Base-by-base conservation (phyloP, 1,284 basidiomycete genomes). In the Irpex sp. region DNA sequence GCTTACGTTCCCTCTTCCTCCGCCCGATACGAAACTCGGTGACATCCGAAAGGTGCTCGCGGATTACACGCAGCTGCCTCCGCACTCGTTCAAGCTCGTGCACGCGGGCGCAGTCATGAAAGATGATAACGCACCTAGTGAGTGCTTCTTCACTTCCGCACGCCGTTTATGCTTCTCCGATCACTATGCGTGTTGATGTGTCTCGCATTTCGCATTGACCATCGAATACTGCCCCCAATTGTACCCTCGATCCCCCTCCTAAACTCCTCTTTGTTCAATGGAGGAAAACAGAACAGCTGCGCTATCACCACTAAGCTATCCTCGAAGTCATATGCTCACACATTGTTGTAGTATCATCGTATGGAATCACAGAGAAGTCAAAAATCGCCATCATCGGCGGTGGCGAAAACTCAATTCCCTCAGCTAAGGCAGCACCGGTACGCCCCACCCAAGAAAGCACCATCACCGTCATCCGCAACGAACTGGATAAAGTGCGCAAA, bases 101-200 rank as follows among this genome's bases (percentile, higher is more conserved):
- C 87, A 90, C 72, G 83, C 87, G 49, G 91, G 92, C 51, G 91
- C 89, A 4, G 80, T 93, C 69, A 88, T 93, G 84, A 89, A 87
- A 66, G 90, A 93, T 70, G 87, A 94, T 70, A 77, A 77, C 64
- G 86, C 84, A 4, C 85, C 83, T 51, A 78, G 88, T 91, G 69
- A 70, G 84, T 82, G 17, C 61, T 63, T 56, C 33, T 59, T 43
- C 59, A 57, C 58, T 61, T 61, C 64, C 60, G 66, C 62, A 61
- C 61, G 55, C 35, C 31, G 58, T 50, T 50, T 50, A 54, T 43
- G 58, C 61, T 57, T 61, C 21, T 61, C 59, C 55, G 61, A 62
- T 60, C 64, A 47, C 65, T 61, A 54, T 63, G 53, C 66, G 49
- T 61, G 61, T 57, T 46, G n/a, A 61, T 55, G 35, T 59, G 26